phyloP scores from a whole-genome alignment of 495 filamentous ascomycete species.

The Hyaloscypha finlandica region DNA sequence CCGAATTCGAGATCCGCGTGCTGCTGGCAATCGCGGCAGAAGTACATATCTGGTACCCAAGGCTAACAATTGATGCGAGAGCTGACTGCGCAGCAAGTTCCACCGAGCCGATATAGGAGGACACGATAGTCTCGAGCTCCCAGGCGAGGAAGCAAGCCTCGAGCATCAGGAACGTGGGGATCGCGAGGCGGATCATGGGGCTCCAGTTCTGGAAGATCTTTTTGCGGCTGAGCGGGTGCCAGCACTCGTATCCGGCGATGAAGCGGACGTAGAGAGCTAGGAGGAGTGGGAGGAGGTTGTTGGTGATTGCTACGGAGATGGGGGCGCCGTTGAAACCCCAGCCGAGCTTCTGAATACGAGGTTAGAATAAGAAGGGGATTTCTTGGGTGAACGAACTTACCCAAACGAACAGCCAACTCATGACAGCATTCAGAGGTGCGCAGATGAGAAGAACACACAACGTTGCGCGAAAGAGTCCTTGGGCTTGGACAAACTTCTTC shows the following conservation, averaged over 20 bases:
- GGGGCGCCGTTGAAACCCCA: constrained; percentile 82
- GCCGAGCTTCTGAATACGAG: constrained; percentile 48
- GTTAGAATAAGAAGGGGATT: too few species aligned
- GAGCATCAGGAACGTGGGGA: constrained; percentile 88
- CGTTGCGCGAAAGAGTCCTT: constrained; percentile 65
- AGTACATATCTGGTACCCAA: constrained; percentile 59
- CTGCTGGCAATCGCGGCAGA: constrained; percentile 57
- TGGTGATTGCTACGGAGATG: constrained; percentile 74
- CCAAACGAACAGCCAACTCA: constrained; percentile 67
- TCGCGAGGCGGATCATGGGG: constrained; percentile 77
- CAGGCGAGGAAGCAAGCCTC: constrained; percentile 85
- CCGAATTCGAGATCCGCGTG: constrained; percentile 60
- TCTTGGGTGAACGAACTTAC: too few species aligned
- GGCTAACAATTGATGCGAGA: constrained; percentile 49
- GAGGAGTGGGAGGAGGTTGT: constrained; percentile 72
- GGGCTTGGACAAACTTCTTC: constrained; percentile 70
- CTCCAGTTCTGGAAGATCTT: constrained; percentile 75
- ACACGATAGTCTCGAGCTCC: constrained; percentile 70
- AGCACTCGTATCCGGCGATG: constrained; percentile 74
- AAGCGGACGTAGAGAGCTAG: constrained; percentile 74
- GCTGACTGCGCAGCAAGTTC: constrained; percentile 63
- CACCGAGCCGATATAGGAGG: constrained; percentile 65
- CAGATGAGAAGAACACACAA: constrained; percentile 63
- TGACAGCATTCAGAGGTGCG: constrained; percentile 61
- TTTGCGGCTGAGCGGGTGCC: constrained; percentile 71